Base-by-base conservation (phyloP, 2,329 filamentous ascomycete genomes). In the Fusarium burgessii region DNA sequence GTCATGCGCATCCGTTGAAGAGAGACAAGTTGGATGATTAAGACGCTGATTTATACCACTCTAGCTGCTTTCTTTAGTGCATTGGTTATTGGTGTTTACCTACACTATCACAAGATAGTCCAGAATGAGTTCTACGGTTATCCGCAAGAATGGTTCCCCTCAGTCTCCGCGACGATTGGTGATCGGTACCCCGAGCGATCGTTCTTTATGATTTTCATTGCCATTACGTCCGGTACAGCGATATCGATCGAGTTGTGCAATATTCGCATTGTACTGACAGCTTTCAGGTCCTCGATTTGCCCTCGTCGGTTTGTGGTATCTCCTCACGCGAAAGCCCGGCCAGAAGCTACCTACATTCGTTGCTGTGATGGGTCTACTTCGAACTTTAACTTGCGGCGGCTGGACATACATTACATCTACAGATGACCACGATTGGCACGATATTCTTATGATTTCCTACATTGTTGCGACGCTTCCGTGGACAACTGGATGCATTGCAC, bases 371-470 rank as follows among this genome's bases (percentile, higher is more conserved):
- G 96, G 96, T 60, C 74, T 98, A 56, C 91, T 98, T 78, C 90
- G 96, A 76, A 98, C 95, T 13, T 83, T 98, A 63, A 97, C 94
- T 7, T 99, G 96, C 78, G 96, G 95, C 75, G 96, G 96, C 64
- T 99, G 96, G 95, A 98, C 96, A 57, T 99, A 98, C 81, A 91
- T 99, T 68, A 99, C 96, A 29, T 98, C 96, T 68, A 99, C 96
- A 45, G 96, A 99, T 80, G 94, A 98, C 80, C 96, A 99, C 81
- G 91, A 97, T 82, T 98, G 94, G 95, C 96, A 99, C 80, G 96
- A 99, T 78, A 95, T 98, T 70, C 95, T 99, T 80, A 99, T 99
- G 96, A 98, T 99, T 75, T 97, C 94, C 17, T 99, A 99, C 81
- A 86, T 99, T 60, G 91, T 99, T 47, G 92, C 94, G 36, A 98